Base-by-base conservation (phyloP, 164 flowering plant genomes). In the Litsea cubeba region DNA sequence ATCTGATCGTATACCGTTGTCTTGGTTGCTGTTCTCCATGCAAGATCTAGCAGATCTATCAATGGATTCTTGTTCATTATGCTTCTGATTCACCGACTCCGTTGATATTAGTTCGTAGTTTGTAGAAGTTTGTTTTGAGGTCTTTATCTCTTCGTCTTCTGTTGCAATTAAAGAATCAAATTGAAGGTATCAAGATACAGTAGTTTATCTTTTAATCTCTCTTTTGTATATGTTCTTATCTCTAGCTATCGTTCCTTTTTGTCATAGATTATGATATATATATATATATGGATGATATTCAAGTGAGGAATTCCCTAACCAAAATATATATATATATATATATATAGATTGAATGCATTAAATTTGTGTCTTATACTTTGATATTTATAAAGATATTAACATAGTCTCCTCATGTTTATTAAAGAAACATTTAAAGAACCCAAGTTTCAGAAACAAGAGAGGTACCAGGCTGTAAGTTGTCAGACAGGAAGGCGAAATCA, bases 71-170 rank as follows among this genome's bases (percentile, higher is more conserved):
- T 70, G 63, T 62, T 79, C 73, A 73, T 74, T 69, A 70, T 7
- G 68, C 65, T 75, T 67, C 6, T 70, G 58, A 20, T 72, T 62
- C 50, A 17, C 49, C 0, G 70, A 69, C 69, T 30, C 70, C 62
- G n/a, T 32, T 70, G 46, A 40, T 40, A 40, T 40, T 40, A 8
- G 46, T 40, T 40, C 3, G 10, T 35, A 35, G 46, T 35, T 7
- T 35, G 46, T 35, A 35, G 46, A 5, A 40, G 46, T 40, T 40
- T 40, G 46, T 40, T 40, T 40, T 40, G 81, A 72, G 69, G 26
- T 69, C 30, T 0, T 62, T 22, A 20, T 25, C 50, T 64, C 78
- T 65, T 76, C 79, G 68, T 69, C 62, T 51, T 81, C 86, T 81
- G 83, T 75, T 50, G 25, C 70, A 78, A 65, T 12, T 60, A 68